Base-by-base conservation (phyloP, 2,329 filamentous ascomycete genomes). In the Trichoderma sp. region DNA sequence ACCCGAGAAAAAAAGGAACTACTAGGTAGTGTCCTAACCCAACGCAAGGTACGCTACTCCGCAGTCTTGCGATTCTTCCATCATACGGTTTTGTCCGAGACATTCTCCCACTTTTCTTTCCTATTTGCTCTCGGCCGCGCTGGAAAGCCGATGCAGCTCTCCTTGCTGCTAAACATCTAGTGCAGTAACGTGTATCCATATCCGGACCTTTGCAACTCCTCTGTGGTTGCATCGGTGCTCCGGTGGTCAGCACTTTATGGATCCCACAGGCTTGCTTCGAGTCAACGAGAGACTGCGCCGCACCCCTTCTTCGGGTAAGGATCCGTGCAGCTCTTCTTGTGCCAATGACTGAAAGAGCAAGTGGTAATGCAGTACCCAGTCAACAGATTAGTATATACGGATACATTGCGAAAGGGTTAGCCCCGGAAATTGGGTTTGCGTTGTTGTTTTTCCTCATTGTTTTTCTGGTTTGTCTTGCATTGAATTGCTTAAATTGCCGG, bases 221-320 rank as follows among this genome's bases (percentile, higher is more conserved):
- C 33, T 33, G 33, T 62, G 35, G 62, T 58, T 35, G 53, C 62
- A 66, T 57, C 53, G 33, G 27, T 35, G 55, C 33, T 37, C 33
- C 31, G 33, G 55, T 37, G 19, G 62, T 66, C 52, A 66, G 62
- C 53, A 66, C 62, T 49, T 53, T 57, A 66, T 66, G 53, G 53
- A 57, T 66, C 62, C 62, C 24, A 16, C n/a, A 14, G 2, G 21
- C n/a, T 1, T 19, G 53, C 53, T 57, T 14, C 62, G 37, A 47
- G 33, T 33, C 40, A 24, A 29, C 47, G 29, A 40, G 60, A 57
- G 62, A 47, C n/a, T 65, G 33, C 33, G 24, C 13, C 57, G 33
- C 33, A 37, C 31, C 53, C 24, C 52, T 21, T 14, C 49, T 14
- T 65, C 52, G 49, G 62, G 52, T 33, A 65, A 56, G 56, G 53